Evolutionary conservation across 2,329 filamentous ascomycete genomes (phyloP), one percentile per base, ranked within the genome.

Genomic region (Boeremia lycopersici): DNA sequence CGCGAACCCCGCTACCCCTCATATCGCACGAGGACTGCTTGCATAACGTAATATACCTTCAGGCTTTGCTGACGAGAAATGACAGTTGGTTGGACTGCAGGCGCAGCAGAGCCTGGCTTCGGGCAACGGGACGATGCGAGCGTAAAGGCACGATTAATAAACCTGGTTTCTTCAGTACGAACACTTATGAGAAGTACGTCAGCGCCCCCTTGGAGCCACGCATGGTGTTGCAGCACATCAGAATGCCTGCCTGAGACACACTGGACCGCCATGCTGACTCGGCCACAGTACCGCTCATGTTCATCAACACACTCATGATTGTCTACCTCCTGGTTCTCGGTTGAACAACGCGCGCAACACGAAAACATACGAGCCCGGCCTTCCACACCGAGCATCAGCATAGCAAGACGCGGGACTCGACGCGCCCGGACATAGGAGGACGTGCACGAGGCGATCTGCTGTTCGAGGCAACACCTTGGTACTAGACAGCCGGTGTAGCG

Each of bases 111-210:
- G 64, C 88, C 90, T 1, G 86, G 87, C 35, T 96, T 96, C 74
- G 91, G 87, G 62, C 82, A 69, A 69, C 80, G 82, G 63, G 84
- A 90, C 65, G 89, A 90, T 64, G 84, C 87, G 61, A 93, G 90
- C 76, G 83, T 96, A 68, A 93, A 95, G 77, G 88, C 88, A 46
- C 95, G 95, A 76, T 82, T 93, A 36, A 88, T 97, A 68, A 92
- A 96, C 74, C 78, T 98, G 69, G 95, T 98, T 63, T 90, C 90
- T 31, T 95, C 90, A 69, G 89, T 97, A 65, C 84, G 93, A 75
- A 96, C 91, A 53, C 81, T 98, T 49, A 96, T 96, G 91, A 86
- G 93, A 80, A 92, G 93, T 97, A 84, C 56, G 88, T 85, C 19
- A 28, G 44, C 31, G 39, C 34, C 29, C 13, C 29, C 10, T 9